These are phyloP conservation scores for Oemleria cerasiformis DNA, from an alignment of 306 rosid genomes.

Conservation along the genomic window DNA sequence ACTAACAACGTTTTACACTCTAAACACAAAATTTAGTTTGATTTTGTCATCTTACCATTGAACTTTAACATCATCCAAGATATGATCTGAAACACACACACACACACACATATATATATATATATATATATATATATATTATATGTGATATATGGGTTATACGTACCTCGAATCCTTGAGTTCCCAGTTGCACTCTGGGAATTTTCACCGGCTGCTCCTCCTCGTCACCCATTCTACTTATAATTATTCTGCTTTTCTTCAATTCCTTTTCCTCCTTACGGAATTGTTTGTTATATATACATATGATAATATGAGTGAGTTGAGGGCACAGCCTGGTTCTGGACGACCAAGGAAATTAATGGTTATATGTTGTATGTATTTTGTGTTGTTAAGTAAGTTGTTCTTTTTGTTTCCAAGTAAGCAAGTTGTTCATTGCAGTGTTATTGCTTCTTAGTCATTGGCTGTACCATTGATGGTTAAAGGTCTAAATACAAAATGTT, in stretches of 20 bases:
- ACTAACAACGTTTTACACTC: no score
- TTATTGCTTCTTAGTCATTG: background rate
- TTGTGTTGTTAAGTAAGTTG: background rate
- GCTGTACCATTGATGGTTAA: background rate
- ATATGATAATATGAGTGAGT: no score
- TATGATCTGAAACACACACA: no score
- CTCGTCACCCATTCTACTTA: constrained; percentile 34
- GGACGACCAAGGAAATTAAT: background rate
- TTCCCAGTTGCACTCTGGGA: constrained; percentile 49
- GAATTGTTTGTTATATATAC: no score
- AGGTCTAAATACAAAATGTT: background rate
- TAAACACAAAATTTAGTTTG: no score
- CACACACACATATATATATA: no score
- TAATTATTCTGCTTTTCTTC: background rate
- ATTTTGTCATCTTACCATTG: no score
- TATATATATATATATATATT: no score
- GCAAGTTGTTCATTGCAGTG: background rate
- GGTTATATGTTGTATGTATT: background rate
- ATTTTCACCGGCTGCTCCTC: constrained; percentile 17
- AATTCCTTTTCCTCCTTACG: background rate
- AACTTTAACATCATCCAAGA: no score
- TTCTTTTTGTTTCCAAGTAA: no score
- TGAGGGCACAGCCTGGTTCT: background rate
- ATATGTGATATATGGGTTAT: no score
- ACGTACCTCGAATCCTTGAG: constrained; percentile 52